Percentiles rank a stretch among this genome's conserved stretches.
These are phyloP conservation scores for Aotearoamyces nothofagi DNA, from an alignment of 2,329 filamentous ascomycete genomes.

Conservation along the genomic window DNA sequence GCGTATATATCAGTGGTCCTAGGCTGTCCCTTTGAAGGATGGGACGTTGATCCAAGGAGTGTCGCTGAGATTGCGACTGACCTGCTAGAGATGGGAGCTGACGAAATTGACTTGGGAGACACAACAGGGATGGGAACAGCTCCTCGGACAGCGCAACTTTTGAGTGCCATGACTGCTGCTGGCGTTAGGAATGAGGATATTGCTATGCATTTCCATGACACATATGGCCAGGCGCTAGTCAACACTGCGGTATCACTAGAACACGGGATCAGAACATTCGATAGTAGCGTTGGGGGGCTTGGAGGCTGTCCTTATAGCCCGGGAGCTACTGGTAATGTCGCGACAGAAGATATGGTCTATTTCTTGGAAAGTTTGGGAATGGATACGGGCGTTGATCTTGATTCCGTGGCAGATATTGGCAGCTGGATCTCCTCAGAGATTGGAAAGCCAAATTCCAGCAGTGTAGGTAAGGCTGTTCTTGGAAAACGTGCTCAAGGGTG, in stretches of 20 bases:
- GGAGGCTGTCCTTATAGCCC: constrained; percentile 78
- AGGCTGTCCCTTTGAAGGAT: constrained; percentile 62
- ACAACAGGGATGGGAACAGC: constrained; percentile 84
- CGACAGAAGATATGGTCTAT: constrained; percentile 73
- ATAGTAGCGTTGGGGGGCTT: constrained; percentile 64
- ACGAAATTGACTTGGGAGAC: constrained; percentile 81
- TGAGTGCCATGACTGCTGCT: constrained; percentile 48
- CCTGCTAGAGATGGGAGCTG: constrained; percentile 72
- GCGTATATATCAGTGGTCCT: constrained; percentile 72
- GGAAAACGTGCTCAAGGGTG: constrained; percentile 31
- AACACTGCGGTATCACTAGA: constrained; percentile 67
- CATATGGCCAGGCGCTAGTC: constrained; percentile 72
- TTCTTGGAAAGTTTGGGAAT: constrained; percentile 61
- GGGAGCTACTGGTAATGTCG: constrained; percentile 74
- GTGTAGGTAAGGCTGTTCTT: constrained; percentile 49
- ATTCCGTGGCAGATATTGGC: constrained; percentile 52
- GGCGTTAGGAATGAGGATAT: constrained; percentile 56
- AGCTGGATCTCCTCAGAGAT: constrained; percentile 55
- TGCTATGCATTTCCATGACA: constrained; percentile 81
- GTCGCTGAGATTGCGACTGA: constrained; percentile 52
- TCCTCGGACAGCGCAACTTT: constrained; percentile 48
- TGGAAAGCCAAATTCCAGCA: constrained; percentile 46
- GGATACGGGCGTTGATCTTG: constrained; percentile 56
- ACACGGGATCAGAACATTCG: constrained; percentile 65
- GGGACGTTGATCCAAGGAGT: constrained; percentile 44